Conservation (phyloP, 148 eudicot species). For the Cornus kousa region DNA sequence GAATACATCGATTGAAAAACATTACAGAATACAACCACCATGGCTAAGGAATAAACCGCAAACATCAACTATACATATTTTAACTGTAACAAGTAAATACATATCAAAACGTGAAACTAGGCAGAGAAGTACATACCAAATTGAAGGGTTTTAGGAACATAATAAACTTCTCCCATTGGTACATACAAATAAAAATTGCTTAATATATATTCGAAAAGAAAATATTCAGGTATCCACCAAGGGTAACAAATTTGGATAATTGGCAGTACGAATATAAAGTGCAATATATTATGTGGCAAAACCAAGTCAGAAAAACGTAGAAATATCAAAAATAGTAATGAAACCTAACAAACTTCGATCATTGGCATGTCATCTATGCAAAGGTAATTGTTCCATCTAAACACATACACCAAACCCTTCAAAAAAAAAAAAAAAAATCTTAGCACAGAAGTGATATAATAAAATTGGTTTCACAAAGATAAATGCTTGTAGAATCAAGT, state of each 20-base stretch:
- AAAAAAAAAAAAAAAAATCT: background rate
- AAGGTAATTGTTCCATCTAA: background rate
- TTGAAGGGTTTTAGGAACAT: too few species aligned
- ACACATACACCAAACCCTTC: background rate
- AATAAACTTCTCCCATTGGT: too few species aligned
- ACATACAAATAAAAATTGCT: too few species aligned
- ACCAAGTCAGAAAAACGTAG: background rate
- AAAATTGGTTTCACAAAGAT: background rate
- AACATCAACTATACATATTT: too few species aligned
- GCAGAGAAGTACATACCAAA: too few species aligned
- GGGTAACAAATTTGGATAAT: background rate
- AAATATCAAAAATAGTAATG: background rate
- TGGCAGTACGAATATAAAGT: background rate
- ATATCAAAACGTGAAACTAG: too few species aligned
- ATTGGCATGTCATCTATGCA: background rate
- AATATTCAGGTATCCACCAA: constrained; percentile 4
- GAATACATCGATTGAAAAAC: too few species aligned
- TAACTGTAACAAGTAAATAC: too few species aligned
- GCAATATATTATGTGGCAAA: background rate
- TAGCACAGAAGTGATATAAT: background rate
- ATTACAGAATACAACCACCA: too few species aligned
- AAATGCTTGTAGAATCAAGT: background rate
- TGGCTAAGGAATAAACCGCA: too few species aligned
- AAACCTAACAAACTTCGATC: background rate
- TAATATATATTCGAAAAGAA: too few species aligned